phyloP scores from a whole-genome alignment of 192 early-diverging fungal species.

The Backusella circina region DNA sequence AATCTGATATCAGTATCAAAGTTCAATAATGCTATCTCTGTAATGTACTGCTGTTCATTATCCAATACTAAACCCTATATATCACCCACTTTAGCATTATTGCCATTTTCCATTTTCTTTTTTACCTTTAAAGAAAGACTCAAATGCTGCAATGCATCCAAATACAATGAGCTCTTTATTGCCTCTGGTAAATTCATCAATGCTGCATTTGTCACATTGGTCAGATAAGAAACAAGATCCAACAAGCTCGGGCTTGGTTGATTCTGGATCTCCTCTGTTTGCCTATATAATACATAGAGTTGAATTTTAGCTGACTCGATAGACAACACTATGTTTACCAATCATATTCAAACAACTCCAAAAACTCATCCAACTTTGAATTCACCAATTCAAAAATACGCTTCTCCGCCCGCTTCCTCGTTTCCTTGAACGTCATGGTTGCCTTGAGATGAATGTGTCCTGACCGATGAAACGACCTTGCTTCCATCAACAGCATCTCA shows the following conservation, averaged over 20 bases:
- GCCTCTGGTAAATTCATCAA: slow-evolving; percentile 61
- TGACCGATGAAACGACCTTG: slow-evolving; percentile 53
- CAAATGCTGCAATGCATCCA: slow-evolving; percentile 74
- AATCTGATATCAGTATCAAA: slow-evolving; percentile 69
- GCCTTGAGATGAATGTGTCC: slow-evolving; percentile 62
- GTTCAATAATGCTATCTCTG: slow-evolving; percentile 49
- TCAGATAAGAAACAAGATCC: slow-evolving; percentile 70
- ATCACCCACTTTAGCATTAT: neutral
- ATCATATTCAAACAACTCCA: slow-evolving; percentile 81
- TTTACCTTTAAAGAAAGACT: slow-evolving; percentile 60
- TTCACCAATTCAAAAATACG: slow-evolving; percentile 78
- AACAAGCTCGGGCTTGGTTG: slow-evolving; percentile 68
- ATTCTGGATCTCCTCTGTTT: slow-evolving; percentile 40
- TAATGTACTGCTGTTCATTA: slow-evolving; percentile 59
- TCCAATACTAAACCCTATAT: slow-evolving; percentile 51
- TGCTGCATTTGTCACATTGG: slow-evolving; percentile 63
- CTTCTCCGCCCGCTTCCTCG: slow-evolving; percentile 65
- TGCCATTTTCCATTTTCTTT: too few species aligned
- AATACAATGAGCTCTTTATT: slow-evolving; percentile 64
- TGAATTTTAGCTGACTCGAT: neutral
- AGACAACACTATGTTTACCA: slow-evolving; percentile 45
- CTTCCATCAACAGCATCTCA: slow-evolving; percentile 69
- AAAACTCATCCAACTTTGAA: slow-evolving; percentile 75
- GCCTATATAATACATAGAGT: slow-evolving; percentile 40
- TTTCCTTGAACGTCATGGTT: slow-evolving; percentile 63